Conservation (phyloP, 495 filamentous ascomycete species). For the Amorphotheca resinae region DNA sequence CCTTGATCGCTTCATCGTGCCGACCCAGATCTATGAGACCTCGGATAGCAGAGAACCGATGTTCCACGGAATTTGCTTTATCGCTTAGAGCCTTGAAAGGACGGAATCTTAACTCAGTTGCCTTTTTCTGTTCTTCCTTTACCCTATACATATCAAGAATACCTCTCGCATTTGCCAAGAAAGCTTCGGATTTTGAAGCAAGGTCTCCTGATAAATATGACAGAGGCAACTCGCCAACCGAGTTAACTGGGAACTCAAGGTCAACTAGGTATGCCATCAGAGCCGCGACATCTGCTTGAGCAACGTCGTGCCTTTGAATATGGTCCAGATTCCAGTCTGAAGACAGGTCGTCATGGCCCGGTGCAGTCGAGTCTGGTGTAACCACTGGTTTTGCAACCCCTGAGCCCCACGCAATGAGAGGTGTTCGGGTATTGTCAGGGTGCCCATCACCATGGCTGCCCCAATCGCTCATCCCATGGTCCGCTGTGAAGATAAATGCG, state of each 20-base stretch:
- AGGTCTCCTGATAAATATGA: constrained; percentile 60
- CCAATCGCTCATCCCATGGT: constrained; percentile 99
- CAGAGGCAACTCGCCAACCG: constrained; percentile 85
- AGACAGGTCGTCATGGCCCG: constrained; percentile 90
- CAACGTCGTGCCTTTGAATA: constrained; percentile 77
- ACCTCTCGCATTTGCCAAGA: constrained; percentile 73
- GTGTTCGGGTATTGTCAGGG: constrained; percentile 93
- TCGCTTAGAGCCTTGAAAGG: constrained; percentile 54
- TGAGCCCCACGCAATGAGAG: constrained; percentile 88
- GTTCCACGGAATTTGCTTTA: constrained; percentile 48
- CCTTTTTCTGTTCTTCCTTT: constrained; percentile 78
- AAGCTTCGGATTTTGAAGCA: constrained; percentile 71
- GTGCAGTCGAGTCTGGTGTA: constrained; percentile 37
- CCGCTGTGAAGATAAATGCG: constrained; percentile 92
- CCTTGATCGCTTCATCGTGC: constrained; percentile 62
- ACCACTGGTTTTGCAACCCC: constrained; percentile 69
- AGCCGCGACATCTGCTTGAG: constrained; percentile 89
- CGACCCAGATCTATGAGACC: constrained; percentile 50
- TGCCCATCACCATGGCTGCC: constrained; percentile 96
- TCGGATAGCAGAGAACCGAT: constrained; percentile 55
- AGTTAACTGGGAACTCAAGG: constrained; percentile 87
- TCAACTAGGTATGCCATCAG: constrained; percentile 95
- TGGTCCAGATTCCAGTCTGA: constrained; percentile 74
- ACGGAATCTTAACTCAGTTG: constrained; percentile 59
- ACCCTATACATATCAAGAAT: constrained; percentile 95